phyloP scores from a whole-genome alignment of 2,329 filamentous ascomycete species.

The Penicillium sp. region DNA sequence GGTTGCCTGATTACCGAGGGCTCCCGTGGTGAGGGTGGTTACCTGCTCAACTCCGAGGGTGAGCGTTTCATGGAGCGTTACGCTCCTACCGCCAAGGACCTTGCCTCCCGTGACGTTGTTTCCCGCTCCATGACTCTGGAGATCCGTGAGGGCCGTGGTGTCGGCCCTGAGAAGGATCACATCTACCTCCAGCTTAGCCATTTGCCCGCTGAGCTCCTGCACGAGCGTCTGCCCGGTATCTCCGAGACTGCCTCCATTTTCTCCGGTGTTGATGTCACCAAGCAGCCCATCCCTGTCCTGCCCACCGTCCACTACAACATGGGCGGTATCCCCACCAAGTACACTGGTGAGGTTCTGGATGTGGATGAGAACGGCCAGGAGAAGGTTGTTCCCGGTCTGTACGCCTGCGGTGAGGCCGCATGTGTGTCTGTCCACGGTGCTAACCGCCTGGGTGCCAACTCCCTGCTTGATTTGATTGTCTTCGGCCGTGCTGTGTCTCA shows the following conservation, averaged over 20 bases:
- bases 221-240: conserved; percentile 96
- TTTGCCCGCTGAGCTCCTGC: conserved; percentile 84
- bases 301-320: conserved; percentile 99
- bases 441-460: conserved; percentile 97
- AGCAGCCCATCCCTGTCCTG: conserved; percentile 93
- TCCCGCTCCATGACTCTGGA: conserved; percentile 98
- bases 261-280: conserved; percentile 91
- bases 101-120: conserved; percentile 93
- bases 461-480: conserved; percentile 92
- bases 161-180: conserved; percentile 95
- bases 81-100: conserved; percentile 94
- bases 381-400: conserved; percentile 89
- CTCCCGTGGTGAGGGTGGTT: conserved; percentile 95
- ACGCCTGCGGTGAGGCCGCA: conserved; percentile 93
- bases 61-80: conserved; percentile 99
- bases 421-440: conserved; percentile 98
- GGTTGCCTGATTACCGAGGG: conserved; percentile 98
- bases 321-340: conserved; percentile 97
- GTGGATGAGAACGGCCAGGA: conserved; percentile 83
- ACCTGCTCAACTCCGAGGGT: conserved; percentile 94
- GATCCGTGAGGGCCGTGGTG: conserved; percentile 95
- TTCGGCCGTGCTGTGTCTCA: conserved; percentile 97
- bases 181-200: conserved; percentile 98
- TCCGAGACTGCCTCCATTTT: conserved; percentile 98
- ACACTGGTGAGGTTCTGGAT: conserved; percentile 93